phyloP scores from a whole-genome alignment of 192 early-diverging fungal species.

The Podila horticola region DNA sequence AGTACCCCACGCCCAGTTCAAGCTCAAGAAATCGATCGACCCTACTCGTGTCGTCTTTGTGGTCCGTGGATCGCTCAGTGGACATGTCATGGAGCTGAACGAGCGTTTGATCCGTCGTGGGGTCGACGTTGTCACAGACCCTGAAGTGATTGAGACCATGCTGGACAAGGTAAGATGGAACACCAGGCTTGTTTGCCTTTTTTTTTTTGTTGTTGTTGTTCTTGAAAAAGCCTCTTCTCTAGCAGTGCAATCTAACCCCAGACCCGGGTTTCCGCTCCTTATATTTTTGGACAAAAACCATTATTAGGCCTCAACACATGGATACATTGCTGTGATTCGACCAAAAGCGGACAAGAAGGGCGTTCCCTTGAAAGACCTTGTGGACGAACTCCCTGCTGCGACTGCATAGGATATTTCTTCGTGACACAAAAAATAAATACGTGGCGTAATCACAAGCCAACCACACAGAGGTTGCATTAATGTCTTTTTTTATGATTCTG shows the following conservation, averaged over 20 bases:
- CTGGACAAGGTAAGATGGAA: constrained; percentile 27
- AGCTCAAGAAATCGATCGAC: constrained; percentile 25
- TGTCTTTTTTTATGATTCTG: too few relatives aligned
- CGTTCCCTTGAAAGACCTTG: constrained; percentile 24
- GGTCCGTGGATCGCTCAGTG: constrained; percentile 23
- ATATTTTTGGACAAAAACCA: background rate
- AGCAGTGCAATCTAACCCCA: too few relatives aligned
- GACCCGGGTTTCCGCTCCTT: background rate
- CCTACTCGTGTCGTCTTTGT: constrained; percentile 40
- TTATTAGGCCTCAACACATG: constrained; percentile 43
- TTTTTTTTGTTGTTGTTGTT: background rate
- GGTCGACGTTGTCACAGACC: constrained; percentile 16
- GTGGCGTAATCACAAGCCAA: too few relatives aligned
- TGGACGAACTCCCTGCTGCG: background rate
- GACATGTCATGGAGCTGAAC: constrained; percentile 45
- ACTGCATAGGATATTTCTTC: background rate
- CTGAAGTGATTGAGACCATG: constrained; percentile 22
- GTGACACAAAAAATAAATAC: background rate
- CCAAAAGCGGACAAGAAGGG: constrained; percentile 42
- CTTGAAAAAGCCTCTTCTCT: background rate
- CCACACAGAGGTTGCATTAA: too few relatives aligned
- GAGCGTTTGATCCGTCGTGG: constrained; percentile 18
- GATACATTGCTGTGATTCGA: constrained; percentile 43
- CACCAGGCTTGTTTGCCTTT: too few relatives aligned
- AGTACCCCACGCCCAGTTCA: background rate